Base-by-base conservation (phyloP, 2,329 filamentous ascomycete species). In the Lecanoromycetidae sp. region DNA sequence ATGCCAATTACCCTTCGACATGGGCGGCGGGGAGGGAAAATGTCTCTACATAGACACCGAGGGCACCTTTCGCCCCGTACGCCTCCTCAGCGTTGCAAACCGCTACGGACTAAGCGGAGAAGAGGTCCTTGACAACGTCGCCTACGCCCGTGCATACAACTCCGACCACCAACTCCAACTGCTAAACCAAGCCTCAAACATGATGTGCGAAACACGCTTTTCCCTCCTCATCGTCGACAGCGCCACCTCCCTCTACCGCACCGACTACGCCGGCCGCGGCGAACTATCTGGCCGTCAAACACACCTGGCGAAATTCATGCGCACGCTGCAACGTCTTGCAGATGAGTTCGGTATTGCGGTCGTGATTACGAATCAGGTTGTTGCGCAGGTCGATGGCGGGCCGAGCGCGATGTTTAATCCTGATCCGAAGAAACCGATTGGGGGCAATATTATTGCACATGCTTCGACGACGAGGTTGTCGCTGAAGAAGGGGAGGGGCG, bases 161-260 rank as follows among this genome's bases (percentile, higher is more conserved):
- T 96, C 90, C 0, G 91, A 98, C 56, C 91, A 98, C 65, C 91
- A 98, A 64, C 76, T 98, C 42, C 87, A 94, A 63, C 75, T 98
- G 6, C 79, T 98, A 52, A 91, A 91, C 58, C 90, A 96, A 64
- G 93, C 91, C 3, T 84, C 91, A 2, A 80, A 87, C 52, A 98
- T 98, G 91, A 98, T 98, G 93, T 95, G 88, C 49, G 93, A 98
- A 69, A 98, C 91, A 0, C 80, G 91, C 3, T 98, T 98, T 65
- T 96, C 91, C 3, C 75, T 98, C 7, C 79, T 98, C 41, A 80
- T 98, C 40, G 91, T 98, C 48, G 91, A 98, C 66, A 94, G 87
- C 48, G 93, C 93, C 12, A 98, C 91, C 0, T 83, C 90, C 2
- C 75, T 98, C 2, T 98, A 98, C 66, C 80, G 91, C 56, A 98